Base-by-base conservation (phyloP, 1,284 basidiomycete species). In the Earliella scabrosa region DNA sequence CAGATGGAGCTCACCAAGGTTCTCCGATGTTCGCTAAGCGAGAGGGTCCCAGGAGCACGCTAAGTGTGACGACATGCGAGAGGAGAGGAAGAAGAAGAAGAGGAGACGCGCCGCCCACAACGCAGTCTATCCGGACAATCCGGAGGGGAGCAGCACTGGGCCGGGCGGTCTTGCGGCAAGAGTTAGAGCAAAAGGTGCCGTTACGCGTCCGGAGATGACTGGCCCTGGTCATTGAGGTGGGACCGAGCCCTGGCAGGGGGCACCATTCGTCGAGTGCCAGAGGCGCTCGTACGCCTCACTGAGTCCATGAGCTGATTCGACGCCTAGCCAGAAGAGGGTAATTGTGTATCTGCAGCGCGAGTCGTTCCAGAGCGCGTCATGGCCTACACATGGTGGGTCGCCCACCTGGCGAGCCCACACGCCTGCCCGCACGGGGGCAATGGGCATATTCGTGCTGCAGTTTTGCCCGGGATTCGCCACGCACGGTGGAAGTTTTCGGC, bases 351-450 rank as follows among this genome's bases (percentile, higher is more conserved):
- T 41, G 54, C 58, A 23, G 40, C 50, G 51, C 40, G 54, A 49
- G 51, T 43, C 40, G 51, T 29, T 36, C 57, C 52, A 62, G 54
- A 58, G 50, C 57, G 39, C 45, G 54, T 57, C 57, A 53, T 57
- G 57, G 52, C 41, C 13, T 47, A 55, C 60, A 57, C 57, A 58
- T 52, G 52, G 50, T 45, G 29, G 41, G 26, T 38, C 23, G 50
- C 52, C 31, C 41, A 46, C 60, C 56, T 45, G 47, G 27, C 23
- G 43, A 16, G 43, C 36, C 26, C 21, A 41, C 39, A 45, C 48
- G 35, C 32, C 34, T 45, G 52, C 50, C 50, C 51, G 38, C 55
- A 45, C 47, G 50, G 7, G 53, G 46, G 47, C 52, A 52, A 52
- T 52, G 56, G 56, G 52, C 51, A 50, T 51, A 36, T 24, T 56